phyloP scores from a whole-genome alignment of 345 rosid genomes.

The Euphorbia lathyris region DNA sequence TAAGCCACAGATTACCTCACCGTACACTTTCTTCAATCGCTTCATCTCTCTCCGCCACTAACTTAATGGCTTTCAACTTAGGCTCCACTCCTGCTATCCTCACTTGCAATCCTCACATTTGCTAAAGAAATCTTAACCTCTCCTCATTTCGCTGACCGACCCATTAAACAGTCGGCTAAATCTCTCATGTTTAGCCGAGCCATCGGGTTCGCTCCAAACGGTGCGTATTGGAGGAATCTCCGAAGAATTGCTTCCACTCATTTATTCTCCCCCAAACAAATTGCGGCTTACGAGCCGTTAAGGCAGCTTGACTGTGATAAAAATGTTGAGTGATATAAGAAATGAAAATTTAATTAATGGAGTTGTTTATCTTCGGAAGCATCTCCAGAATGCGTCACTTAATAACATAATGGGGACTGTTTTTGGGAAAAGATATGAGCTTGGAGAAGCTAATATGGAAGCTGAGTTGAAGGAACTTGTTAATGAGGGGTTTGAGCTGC shows the following conservation, averaged over 20 bases:
- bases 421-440: slow-evolving; percentile 47
- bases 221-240: slow-evolving; percentile 48
- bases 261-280: slow-evolving; percentile 41
- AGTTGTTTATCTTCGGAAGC: slow-evolving; percentile 33
- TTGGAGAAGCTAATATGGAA: slow-evolving; percentile 11
- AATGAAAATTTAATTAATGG: slow-evolving; percentile 28
- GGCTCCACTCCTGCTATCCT: slow-evolving; percentile 46
- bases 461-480: slow-evolving; percentile 37
- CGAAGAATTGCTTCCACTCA: slow-evolving; percentile 45
- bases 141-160: slow-evolving; percentile 39
- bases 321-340: slow-evolving; percentile 27
- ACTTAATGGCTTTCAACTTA: slow-evolving; percentile 56
- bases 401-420: slow-evolving; percentile 54
- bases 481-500: slow-evolving; percentile 48
- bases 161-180: slow-evolving; percentile 41
- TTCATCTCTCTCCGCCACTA: slow-evolving; percentile 19
- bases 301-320: slow-evolving; percentile 37
- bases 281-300: slow-evolving; percentile 39
- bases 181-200: slow-evolving; percentile 55
- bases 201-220: slow-evolving; percentile 55
- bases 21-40: slow-evolving; percentile 44
- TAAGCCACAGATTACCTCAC: slow-evolving; percentile 43
- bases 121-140: slow-evolving; percentile 48
- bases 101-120: slow-evolving; percentile 34
- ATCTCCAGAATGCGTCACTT: slow-evolving; percentile 46